These are phyloP conservation scores for Pavlovales sp. DNA, from an alignment of 208 protist genomes.

Conservation along the genomic window DNA sequence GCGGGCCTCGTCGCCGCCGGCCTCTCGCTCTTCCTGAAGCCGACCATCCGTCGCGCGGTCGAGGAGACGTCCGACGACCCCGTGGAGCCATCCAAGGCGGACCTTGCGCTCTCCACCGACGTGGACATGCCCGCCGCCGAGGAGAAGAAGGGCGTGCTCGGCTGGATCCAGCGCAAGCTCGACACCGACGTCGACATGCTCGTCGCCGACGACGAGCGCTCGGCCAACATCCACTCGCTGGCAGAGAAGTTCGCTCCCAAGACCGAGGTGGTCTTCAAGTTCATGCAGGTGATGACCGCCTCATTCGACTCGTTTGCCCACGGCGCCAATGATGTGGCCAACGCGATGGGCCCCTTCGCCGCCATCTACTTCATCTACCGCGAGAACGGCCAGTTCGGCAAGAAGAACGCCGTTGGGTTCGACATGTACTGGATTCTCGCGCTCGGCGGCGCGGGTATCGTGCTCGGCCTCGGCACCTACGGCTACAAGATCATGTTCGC, in stretches of 20 bases:
- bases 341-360: slow-evolving; percentile 49
- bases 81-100: background rate
- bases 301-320: slow-evolving; percentile 52
- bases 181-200: background rate
- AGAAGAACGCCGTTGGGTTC: background rate
- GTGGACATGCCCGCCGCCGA: too few relatives aligned
- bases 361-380: slow-evolving; percentile 12
- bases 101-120: background rate
- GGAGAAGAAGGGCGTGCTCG: too few relatives aligned
- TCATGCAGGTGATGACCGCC: slow-evolving; percentile 48
- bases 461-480: background rate
- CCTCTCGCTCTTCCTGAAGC: background rate
- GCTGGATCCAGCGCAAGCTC: background rate
- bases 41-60: background rate
- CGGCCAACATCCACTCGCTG: background rate
- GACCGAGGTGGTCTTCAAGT: slow-evolving; percentile 43
- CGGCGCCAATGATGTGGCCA: slow-evolving; percentile 61
- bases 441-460: slow-evolving; percentile 1
- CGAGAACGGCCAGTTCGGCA: background rate
- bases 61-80: background rate
- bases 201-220: background rate
- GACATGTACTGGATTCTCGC: slow-evolving; percentile 13
- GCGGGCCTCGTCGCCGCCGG: background rate
- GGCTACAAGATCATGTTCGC: slow-evolving; percentile 19
- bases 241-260: slow-evolving; percentile 5